Percentiles rank a stretch among this genome's conserved stretches.
phyloP scores from a whole-genome alignment of 140 eudicot species.

The Ambrosia hybrid region DNA sequence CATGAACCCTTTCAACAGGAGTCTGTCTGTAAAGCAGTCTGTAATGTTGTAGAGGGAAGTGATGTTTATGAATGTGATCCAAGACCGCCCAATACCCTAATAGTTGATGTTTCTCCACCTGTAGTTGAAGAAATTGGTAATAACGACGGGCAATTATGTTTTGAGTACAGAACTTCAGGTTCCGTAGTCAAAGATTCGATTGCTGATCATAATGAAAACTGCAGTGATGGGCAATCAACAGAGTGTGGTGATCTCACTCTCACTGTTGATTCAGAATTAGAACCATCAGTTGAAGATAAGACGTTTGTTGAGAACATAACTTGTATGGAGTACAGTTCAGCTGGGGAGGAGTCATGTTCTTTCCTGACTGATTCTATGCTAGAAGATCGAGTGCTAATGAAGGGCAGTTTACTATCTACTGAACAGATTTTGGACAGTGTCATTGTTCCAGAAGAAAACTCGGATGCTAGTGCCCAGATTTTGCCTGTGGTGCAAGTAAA shows the following conservation, averaged over 20 bases:
- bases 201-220: constrained; percentile 5
- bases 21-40: no score
- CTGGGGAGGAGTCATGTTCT: constrained; percentile 6
- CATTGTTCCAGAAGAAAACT: constrained; percentile 28
- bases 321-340: background rate
- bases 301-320: constrained; percentile 5
- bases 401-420: constrained; percentile 8
- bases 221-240: constrained; percentile 6
- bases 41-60: constrained; percentile 10
- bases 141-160: constrained; percentile 2
- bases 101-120: background rate
- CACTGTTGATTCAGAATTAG: background rate
- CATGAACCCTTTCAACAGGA: no score
- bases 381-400: constrained; percentile 21
- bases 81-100: background rate
- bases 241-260: constrained; percentile 13
- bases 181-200: constrained; percentile 10
- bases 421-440: constrained; percentile 22
- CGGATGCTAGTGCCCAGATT: constrained; percentile 19
- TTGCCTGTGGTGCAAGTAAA: constrained; percentile 12
- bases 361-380: constrained; percentile 10
- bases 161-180: constrained; percentile 18
- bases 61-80: constrained; percentile 23
- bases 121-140: constrained; percentile 15
- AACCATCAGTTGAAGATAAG: constrained; percentile 15